Base-by-base conservation (phyloP, 2,329 filamentous ascomycete genomes). In the Helotiales sp. region DNA sequence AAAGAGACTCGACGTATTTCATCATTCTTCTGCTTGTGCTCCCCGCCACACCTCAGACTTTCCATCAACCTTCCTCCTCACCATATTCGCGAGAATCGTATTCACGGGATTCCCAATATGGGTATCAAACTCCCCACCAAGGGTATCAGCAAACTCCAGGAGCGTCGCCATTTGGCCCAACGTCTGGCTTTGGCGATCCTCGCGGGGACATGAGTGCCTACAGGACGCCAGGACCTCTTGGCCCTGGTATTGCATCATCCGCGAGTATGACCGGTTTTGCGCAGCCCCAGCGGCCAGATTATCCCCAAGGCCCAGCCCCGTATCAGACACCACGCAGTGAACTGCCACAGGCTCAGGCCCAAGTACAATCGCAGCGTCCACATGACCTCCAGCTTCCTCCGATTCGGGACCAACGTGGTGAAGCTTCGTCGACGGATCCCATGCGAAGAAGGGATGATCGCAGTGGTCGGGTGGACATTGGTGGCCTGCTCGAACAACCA, bases 1-100 rank as follows among this genome's bases (percentile, higher is more conserved):
- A 88, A 72, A 84, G 84, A 69, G 85, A 86, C 3, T 87, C 86
- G 45, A 86, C 88, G 66, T 90, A 87, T 75, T 89, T 89, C 70
- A 82, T 90, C 49, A 84, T 88, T 7, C 72, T 89, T 17, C 28
- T 73, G 11, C 60, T 77, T 26, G 65, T 74, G 54, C 54, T 75
- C 4, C 72, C 75, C 24, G 55, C 69, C 7, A 71, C 72, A 28
- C 74, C 72, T 45, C 72, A 73, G 60, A 10, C 66, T 26, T 75
- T 69, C 52, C 72, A 71, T 22, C 73, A 70, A 32, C 62, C 73
- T 15, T 68, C 69, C 0, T 66, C 73, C 45, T 74, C 74, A 3
- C 73, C 74, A 45, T 77, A 72, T 60, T 65, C 73, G 10, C 70
- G 74, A 37, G 75, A 76, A 1, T 66, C 70, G 0, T 68, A 70